Evolutionary conservation across 805 yeast genomes (phyloP).

Genomic region (Barnettozyma californica): DNA sequence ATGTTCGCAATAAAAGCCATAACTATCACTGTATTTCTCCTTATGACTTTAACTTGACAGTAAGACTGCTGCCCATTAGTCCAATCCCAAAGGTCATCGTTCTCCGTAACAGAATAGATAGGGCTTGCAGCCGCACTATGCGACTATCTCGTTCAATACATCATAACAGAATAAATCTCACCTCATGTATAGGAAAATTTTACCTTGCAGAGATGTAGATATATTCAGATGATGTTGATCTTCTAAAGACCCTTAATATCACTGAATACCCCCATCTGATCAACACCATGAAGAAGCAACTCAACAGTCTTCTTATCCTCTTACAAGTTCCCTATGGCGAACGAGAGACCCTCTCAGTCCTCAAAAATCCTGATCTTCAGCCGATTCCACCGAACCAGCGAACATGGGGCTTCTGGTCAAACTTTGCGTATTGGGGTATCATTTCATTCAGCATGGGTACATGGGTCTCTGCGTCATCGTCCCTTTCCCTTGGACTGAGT

Average conservation of each 20-base stretch:
- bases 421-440: constrained; percentile 41
- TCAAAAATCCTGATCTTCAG: constrained; percentile 10
- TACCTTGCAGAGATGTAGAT: no score
- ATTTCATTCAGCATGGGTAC: constrained; percentile 40
- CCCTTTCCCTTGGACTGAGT: constrained; percentile 39
- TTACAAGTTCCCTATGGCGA: constrained; percentile 7
- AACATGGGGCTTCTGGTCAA: constrained; percentile 37
- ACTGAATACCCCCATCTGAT: background rate
- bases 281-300: background rate
- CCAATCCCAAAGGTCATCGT: background rate
- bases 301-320: background rate
- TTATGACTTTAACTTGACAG: no score
- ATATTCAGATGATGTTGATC: background rate
- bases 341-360: constrained; percentile 8
- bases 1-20: no score
- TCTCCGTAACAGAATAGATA: background rate
- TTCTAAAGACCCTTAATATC: background rate
- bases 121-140: background rate
- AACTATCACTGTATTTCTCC: no score
- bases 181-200: background rate
- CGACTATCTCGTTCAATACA: background rate
- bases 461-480: constrained; percentile 41
- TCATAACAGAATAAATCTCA: background rate
- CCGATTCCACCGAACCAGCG: constrained; percentile 22
- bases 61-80: background rate